A percentile compares a stretch with the other conserved stretches of the same genome.
These are phyloP conservation scores for Rubia tinctorum DNA, from an alignment of 305 asterid genomes.

Conservation along the genomic window DNA sequence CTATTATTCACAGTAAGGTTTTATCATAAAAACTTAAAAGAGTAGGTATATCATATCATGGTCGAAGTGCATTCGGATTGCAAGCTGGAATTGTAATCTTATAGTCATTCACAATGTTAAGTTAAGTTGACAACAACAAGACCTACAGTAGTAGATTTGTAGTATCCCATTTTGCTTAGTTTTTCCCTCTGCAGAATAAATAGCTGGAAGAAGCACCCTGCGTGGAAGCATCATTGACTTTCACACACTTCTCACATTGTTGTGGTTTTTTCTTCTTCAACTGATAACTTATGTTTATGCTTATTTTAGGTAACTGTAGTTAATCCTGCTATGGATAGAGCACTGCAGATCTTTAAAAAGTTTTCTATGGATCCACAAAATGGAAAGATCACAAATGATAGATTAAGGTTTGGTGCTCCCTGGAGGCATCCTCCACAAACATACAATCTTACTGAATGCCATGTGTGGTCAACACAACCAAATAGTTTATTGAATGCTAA, in stretches of 20 bases:
- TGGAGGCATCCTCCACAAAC: constrained; percentile 84
- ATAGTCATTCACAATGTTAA: neutral
- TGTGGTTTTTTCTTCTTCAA: neutral
- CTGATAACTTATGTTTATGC: constrained; percentile 13
- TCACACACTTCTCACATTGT: neutral
- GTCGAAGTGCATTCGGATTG: neutral
- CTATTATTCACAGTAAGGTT: neutral
- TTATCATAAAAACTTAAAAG: neutral
- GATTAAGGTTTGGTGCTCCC: constrained; percentile 79
- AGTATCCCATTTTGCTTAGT: neutral
- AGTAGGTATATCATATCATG: neutral
- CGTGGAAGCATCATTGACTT: neutral
- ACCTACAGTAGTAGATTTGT: neutral
- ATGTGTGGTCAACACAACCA: too few species aligned
- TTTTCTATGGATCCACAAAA: constrained; percentile 67
- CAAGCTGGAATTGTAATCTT: neutral
- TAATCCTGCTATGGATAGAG: constrained; percentile 92
- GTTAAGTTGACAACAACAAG: neutral
- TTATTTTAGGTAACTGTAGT: constrained; percentile 67
- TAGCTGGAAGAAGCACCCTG: neutral
- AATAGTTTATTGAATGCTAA: too few species aligned
- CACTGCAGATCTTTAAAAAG: constrained; percentile 57
- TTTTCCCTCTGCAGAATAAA: neutral
- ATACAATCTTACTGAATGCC: constrained; percentile 27
- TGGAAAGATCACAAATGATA: constrained; percentile 65